Evolutionary conservation across 202 grass and related monocot species (phyloP).

Genomic region (Tripidium arundinaceum): DNA sequence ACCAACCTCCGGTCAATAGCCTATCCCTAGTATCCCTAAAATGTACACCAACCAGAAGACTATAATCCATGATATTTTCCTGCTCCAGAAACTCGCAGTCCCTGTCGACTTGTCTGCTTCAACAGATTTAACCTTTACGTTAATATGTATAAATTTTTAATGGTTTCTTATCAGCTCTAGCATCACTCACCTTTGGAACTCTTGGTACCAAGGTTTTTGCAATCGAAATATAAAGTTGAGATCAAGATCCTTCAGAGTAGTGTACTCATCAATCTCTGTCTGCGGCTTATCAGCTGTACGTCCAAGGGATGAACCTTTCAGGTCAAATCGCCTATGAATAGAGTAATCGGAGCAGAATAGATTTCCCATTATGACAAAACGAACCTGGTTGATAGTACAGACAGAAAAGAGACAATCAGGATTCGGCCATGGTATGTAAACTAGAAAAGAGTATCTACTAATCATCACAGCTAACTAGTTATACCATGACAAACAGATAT

Average conservation of each 20-base stretch:
- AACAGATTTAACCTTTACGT: conserved; percentile 16
- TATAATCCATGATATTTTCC: conserved; percentile 82
- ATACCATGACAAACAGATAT: conserved; percentile 2
- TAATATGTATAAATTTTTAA: conserved; percentile 10
- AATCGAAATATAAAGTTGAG: conserved; percentile 91
- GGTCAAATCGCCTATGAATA: conserved; percentile 82
- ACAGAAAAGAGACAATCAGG: conserved; percentile 21
- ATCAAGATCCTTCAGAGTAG: conserved; percentile 88
- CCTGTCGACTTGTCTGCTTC: conserved; percentile 59
- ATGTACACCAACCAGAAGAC: conserved; percentile 77
- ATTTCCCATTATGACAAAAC: conserved; percentile 98
- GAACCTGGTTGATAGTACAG: conserved; percentile 48
- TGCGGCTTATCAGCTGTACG: conserved; percentile 82
- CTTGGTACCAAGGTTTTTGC: conserved; percentile 71
- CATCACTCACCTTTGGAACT: conserved; percentile 61
- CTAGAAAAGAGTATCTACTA: conserved; percentile 4
- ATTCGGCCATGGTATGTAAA: conserved; percentile 1
- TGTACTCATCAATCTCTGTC: conserved; percentile 81
- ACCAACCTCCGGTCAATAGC: conserved; percentile 49
- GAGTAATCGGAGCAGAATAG: conserved; percentile 71
- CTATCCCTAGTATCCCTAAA: conserved; percentile 59
- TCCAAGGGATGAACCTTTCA: conserved; percentile 94
- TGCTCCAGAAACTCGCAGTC: conserved; percentile 76
- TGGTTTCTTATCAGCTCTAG: conserved; percentile 8
- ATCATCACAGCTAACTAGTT: not conserved